Evolutionary conservation across 2,329 filamentous ascomycete species (phyloP), one percentile per base, ranked within the genome.

Genomic region (Cyanodermella asteris): DNA sequence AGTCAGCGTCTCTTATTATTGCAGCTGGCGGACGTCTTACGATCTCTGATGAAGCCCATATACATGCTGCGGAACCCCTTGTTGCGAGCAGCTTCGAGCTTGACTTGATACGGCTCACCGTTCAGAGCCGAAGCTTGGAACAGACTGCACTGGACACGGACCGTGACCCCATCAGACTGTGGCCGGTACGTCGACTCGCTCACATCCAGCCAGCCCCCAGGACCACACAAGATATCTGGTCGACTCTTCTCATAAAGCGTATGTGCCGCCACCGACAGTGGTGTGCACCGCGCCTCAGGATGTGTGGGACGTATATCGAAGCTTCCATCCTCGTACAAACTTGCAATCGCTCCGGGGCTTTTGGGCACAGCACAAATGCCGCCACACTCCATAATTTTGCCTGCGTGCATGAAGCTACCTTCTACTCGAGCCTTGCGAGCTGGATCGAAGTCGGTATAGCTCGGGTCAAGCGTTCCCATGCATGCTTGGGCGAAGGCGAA

Each of bases 381-480:
- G 7, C 58, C 59, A 12, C 59, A 64, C 32, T 64, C 60, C 40
- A 64, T 46, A 7, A 64, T 56, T 41, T 66, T 63, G 6, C 60
- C 61, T 56, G 64, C 60, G 33, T 64, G 57, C 6, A n/a, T n/a
- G n/a, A n/a, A n/a, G n/a, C n/a, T n/a, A n/a, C n/a, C n/a, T n/a
- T n/a, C n/a, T n/a, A n/a, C n/a, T n/a, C n/a, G n/a, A n/a, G n/a
- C n/a, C n/a, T n/a, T n/a, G n/a, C n/a, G n/a, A n/a, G n/a, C n/a
- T n/a, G n/a, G n/a, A n/a, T n/a, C n/a, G n/a, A n/a, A n/a, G n/a
- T n/a, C 43, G 43, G 17, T 53, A 50, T 0, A 45, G 46, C 0
- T 54, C 56, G 5, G 36, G 20, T n/a, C 32, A 18, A 5, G 30
- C 27, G 22, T 42, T 27, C 1, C 43, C 41, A 10, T 39, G 38